Percentiles rank a stretch among this genome's conserved stretches.
phyloP scores from a whole-genome alignment of 2,329 filamentous ascomycete species.

The Calonectria ilicicola region DNA sequence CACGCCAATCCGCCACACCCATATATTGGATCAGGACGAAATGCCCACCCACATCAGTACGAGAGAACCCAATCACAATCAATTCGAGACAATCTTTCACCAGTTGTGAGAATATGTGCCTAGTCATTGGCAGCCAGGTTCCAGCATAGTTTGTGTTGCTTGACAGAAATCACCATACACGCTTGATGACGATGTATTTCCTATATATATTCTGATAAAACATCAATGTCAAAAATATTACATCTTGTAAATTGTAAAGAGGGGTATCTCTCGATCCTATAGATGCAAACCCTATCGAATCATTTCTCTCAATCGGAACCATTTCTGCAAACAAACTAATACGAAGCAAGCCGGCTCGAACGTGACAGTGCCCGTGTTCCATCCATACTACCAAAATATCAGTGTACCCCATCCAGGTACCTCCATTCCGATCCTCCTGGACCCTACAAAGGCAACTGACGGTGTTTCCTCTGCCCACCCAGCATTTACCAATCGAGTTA shows the following conservation, averaged over 20 bases:
- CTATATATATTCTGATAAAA: not conserved
- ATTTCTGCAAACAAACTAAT: not conserved
- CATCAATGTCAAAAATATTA: not conserved
- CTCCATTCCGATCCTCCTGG: slow-evolving; percentile 33
- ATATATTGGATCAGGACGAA: too few relatives aligned
- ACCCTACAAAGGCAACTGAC: slow-evolving; percentile 27
- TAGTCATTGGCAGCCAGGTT: not conserved
- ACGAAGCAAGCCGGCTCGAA: not conserved
- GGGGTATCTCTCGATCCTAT: slow-evolving; percentile 38
- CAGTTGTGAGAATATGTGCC: not conserved
- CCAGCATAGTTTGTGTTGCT: not conserved
- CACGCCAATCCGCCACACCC: too few relatives aligned
- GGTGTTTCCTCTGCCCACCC: slow-evolving; percentile 37
- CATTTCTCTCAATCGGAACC: not conserved
- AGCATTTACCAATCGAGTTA: slow-evolving; percentile 67
- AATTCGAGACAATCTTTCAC: too few relatives aligned
- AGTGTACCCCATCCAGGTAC: slow-evolving; percentile 36
- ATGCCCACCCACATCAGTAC: too few relatives aligned
- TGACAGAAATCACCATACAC: not conserved
- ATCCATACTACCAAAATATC: slow-evolving; percentile 30
- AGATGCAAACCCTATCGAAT: not conserved
- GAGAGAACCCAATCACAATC: not conserved
- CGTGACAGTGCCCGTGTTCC: not conserved
- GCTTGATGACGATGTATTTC: not conserved
- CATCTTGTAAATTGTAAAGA: slow-evolving; percentile 21